Evolutionary conservation across 1,284 basidiomycete genomes (phyloP).

Genomic region (Flammula alnicola): DNA sequence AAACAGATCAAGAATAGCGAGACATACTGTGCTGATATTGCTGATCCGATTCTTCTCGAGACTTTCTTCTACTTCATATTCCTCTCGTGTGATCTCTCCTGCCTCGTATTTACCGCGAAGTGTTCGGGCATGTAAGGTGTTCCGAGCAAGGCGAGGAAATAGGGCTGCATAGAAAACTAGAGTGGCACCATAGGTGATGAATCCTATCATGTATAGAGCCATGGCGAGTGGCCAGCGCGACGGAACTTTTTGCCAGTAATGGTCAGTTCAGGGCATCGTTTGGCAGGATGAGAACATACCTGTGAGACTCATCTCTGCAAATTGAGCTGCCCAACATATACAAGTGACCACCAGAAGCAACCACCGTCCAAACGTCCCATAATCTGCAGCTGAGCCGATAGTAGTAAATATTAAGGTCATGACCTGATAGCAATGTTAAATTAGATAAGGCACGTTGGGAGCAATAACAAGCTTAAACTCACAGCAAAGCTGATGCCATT

Average conservation of each 20-base stretch:
- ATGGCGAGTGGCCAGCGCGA: conserved; percentile 77
- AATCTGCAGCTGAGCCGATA: conserved; percentile 82
- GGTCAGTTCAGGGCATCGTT: conserved; percentile 5
- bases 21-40: conserved; percentile 79
- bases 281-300: conserved; percentile 42
- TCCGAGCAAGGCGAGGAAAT: conserved; percentile 83
- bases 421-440: conserved; percentile 42
- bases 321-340: conserved; percentile 82
- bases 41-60: conserved; percentile 85
- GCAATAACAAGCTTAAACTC: conserved; percentile 28
- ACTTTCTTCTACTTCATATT: conserved; percentile 78
- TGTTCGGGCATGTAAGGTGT: conserved; percentile 69
- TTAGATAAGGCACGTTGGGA: neutral
- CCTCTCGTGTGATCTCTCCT: conserved; percentile 61
- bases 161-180: conserved; percentile 83
- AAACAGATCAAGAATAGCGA: neutral
- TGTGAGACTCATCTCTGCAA: conserved; percentile 74
- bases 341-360: conserved; percentile 72
- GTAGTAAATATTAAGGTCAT: conserved; percentile 84
- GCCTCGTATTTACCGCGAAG: conserved; percentile 62
- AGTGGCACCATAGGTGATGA: conserved; percentile 77
- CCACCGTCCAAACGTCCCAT: conserved; percentile 80
- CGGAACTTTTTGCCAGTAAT: conserved; percentile 31
- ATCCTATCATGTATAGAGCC: conserved; percentile 81
- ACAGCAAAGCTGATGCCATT: conserved; percentile 81